Percentiles rank a stretch among this genome's conserved stretches.
Conservation (phyloP, 129 eudicot species). For the Apium graveolens region DNA sequence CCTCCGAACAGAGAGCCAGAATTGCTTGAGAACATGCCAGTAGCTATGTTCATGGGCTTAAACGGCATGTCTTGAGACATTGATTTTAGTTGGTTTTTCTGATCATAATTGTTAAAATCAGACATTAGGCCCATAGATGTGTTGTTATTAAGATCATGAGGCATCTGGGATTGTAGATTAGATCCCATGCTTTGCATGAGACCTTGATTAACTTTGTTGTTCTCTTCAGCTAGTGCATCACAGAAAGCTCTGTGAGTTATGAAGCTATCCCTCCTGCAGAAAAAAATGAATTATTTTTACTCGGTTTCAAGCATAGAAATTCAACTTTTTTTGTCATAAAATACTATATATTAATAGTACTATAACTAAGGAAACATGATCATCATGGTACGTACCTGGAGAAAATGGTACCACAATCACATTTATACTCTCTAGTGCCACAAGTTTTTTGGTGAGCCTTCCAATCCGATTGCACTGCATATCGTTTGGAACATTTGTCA, state of each 20-base stretch:
- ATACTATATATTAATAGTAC: background rate
- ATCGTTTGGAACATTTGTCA: conserved; percentile 67
- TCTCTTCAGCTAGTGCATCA: conserved; percentile 76
- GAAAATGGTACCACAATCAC: conserved; percentile 82
- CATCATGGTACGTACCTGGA: conserved; percentile 76
- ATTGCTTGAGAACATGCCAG: conserved; percentile 52
- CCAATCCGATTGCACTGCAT: conserved; percentile 88
- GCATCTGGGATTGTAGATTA: conserved; percentile 31
- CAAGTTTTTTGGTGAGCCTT: conserved; percentile 88
- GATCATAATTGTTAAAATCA: conserved; percentile 42
- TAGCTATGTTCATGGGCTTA: conserved; percentile 55
- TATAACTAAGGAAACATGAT: background rate
- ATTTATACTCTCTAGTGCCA: conserved; percentile 79
- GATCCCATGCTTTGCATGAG: conserved; percentile 28
- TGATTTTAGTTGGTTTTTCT: conserved; percentile 30
- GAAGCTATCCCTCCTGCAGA: conserved; percentile 71
- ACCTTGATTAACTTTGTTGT: conserved; percentile 60
- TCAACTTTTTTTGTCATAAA: background rate
- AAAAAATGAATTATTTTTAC: background rate
- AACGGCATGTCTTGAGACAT: conserved; percentile 60
- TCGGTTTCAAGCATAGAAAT: too few species aligned
- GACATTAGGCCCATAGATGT: conserved; percentile 39
- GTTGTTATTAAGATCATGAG: conserved; percentile 28
- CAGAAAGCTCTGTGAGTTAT: conserved; percentile 87
- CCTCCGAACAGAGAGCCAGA: conserved; percentile 51